phyloP scores from a whole-genome alignment of 2,329 filamentous ascomycete species.

The Endothia cerciana region DNA sequence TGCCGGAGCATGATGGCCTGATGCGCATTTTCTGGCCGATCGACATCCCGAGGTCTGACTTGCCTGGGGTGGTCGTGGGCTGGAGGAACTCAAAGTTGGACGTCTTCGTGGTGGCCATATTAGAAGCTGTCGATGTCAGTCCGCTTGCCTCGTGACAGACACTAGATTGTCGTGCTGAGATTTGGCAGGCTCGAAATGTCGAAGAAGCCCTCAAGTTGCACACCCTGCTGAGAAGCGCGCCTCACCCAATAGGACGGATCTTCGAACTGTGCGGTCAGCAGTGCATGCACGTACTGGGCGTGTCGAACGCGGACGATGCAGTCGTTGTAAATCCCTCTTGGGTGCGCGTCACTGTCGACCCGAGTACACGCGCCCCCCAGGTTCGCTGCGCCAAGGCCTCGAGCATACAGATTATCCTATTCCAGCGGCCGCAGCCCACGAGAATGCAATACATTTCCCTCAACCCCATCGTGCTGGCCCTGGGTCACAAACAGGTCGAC shows the following conservation, averaged over 20 bases:
- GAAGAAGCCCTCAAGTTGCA: conserved; percentile 85
- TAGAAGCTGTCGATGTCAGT: conserved; percentile 88
- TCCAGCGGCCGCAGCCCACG: conserved; percentile 80
- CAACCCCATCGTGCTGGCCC: conserved; percentile 82
- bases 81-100: conserved; percentile 94
- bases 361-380: conserved; percentile 61
- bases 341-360: conserved; percentile 64
- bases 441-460: conserved; percentile 97
- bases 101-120: conserved; percentile 84
- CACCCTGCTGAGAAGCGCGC: conserved; percentile 80
- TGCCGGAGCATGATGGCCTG: conserved; percentile 80
- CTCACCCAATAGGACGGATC: conserved; percentile 78
- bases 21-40: conserved; percentile 99
- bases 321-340: conserved; percentile 68
- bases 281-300: conserved; percentile 83
- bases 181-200: conserved; percentile 70
- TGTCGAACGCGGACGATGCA: conserved; percentile 68
- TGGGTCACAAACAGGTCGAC: conserved; percentile 69
- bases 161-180: conserved; percentile 35
- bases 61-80: conserved; percentile 86
- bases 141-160: conserved; percentile 7
- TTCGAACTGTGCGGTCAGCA: conserved; percentile 82
- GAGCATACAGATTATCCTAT: conserved; percentile 85
- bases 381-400: conserved; percentile 74
- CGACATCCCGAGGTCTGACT: conserved; percentile 73